A percentile compares a stretch with the other conserved stretches of the same genome.
These are phyloP conservation scores for Kodamaea derodonti DNA, from an alignment of 1,139 yeast species.

Conservation along the genomic window DNA sequence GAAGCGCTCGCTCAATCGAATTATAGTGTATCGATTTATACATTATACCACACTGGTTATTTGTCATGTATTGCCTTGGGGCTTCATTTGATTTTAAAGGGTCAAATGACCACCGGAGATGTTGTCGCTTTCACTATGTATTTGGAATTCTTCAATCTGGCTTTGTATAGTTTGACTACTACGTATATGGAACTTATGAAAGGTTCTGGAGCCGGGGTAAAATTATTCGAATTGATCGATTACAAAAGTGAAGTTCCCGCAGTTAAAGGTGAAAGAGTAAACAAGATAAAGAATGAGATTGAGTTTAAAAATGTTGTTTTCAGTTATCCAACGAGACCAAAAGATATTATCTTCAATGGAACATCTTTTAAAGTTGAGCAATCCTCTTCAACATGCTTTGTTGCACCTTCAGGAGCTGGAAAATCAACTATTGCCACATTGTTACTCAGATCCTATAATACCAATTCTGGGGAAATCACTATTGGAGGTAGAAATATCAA, in stretches of 20 bases:
- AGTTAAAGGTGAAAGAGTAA: conserved; percentile 37
- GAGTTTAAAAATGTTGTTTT: conserved; percentile 66
- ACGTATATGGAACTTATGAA: conserved; percentile 55
- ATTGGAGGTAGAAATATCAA: conserved; percentile 66
- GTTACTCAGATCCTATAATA: conserved; percentile 64
- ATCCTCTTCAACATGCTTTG: conserved; percentile 82
- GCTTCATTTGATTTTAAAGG: conserved; percentile 39
- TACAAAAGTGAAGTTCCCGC: conserved; percentile 43
- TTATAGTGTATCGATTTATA: conserved; percentile 43
- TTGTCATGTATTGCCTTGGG: conserved; percentile 45
- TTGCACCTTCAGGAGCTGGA: conserved; percentile 92
- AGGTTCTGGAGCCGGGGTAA: conserved; percentile 53
- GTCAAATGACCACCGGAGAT: conserved; percentile 45
- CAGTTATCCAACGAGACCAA: conserved; percentile 86
- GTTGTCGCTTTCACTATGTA: conserved; percentile 50
- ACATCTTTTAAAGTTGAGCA: conserved; percentile 57
- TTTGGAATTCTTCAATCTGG: conserved; percentile 47
- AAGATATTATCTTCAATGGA: conserved; percentile 63
- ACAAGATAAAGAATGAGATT: conserved; percentile 51
- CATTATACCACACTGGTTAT: conserved; percentile 44
- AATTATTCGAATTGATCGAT: conserved; percentile 45
- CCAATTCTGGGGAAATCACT: conserved; percentile 52
- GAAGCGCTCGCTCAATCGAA: conserved; percentile 49
- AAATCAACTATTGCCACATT: conserved; percentile 81
- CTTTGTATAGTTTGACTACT: conserved; percentile 46